phyloP scores from a whole-genome alignment of 441 rosid genomes.

The Euphorbia neoarborescens region DNA sequence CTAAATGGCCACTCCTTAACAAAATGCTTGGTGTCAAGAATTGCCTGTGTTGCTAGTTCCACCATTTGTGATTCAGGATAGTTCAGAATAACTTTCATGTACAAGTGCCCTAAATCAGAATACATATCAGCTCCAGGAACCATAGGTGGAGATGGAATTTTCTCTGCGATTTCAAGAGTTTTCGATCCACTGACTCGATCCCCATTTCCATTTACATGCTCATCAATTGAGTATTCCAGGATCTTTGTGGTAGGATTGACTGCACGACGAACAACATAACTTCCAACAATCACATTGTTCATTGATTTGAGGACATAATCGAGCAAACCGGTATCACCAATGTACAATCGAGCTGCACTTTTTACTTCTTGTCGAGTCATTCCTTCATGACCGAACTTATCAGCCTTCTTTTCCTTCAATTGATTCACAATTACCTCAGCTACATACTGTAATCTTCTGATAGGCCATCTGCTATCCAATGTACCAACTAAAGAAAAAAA shows the following conservation, averaged over 20 bases:
- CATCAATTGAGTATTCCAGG: slow-evolving; percentile 63
- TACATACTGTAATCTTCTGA: slow-evolving; percentile 61
- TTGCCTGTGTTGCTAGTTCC: slow-evolving; percentile 40
- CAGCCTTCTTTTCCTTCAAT: slow-evolving; percentile 42
- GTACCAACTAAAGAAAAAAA: slow-evolving; percentile 38
- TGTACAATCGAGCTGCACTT: slow-evolving; percentile 80
- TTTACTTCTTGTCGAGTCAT: slow-evolving; percentile 86
- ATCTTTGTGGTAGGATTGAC: slow-evolving; percentile 56
- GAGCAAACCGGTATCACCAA: slow-evolving; percentile 84
- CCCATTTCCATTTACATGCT: slow-evolving; percentile 26
- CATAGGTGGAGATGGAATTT: slow-evolving; percentile 5
- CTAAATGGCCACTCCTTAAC: slow-evolving; percentile 62
- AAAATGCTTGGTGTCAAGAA: slow-evolving; percentile 66
- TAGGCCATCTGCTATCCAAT: slow-evolving; percentile 79
- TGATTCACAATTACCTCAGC: slow-evolving; percentile 71
- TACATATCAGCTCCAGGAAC: slow-evolving; percentile 46
- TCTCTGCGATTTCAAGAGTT: slow-evolving; percentile 11
- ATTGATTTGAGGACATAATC: slow-evolving; percentile 78
- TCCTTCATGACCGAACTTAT: slow-evolving; percentile 32
- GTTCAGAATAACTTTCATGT: slow-evolving; percentile 42
- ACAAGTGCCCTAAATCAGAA: slow-evolving; percentile 43
- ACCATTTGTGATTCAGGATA: slow-evolving; percentile 48
- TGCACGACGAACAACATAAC: slow-evolving; percentile 41
- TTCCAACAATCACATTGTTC: slow-evolving; percentile 65
- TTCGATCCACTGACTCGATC: slow-evolving; percentile 18